These are phyloP conservation scores for Graphilbum ipis-grandicollis DNA, from an alignment of 2,329 filamentous ascomycete species.

Conservation along the genomic window DNA sequence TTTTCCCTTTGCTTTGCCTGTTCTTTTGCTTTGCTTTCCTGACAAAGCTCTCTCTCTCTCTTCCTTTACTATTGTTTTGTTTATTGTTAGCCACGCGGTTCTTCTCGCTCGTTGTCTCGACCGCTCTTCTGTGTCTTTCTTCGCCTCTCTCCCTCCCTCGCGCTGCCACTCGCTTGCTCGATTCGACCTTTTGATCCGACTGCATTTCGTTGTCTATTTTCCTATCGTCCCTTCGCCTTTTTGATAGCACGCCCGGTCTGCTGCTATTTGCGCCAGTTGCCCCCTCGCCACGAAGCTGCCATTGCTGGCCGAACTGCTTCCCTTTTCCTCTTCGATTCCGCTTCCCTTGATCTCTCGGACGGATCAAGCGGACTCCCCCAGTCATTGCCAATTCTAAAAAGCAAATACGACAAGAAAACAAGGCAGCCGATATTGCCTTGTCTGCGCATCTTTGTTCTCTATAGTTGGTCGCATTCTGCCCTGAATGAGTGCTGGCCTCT, in stretches of 20 bases:
- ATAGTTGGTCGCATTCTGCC: not conserved
- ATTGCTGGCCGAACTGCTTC: not conserved
- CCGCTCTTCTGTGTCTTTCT: constrained; percentile 1
- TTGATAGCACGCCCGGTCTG: not conserved
- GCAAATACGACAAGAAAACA: no score
- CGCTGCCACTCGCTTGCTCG: no score
- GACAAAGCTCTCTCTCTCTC: not conserved
- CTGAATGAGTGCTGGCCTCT: constrained; percentile 3
- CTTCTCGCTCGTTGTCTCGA: not conserved
- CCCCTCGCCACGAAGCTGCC: not conserved
- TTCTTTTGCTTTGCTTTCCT: not conserved
- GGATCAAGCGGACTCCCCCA: no score
- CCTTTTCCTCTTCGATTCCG: not conserved
- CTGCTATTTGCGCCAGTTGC: not conserved
- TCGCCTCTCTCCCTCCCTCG: not conserved
- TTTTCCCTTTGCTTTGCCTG: not conserved
- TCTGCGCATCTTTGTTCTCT: no score
- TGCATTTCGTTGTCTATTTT: not conserved
- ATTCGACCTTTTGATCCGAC: no score
- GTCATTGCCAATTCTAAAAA: no score
- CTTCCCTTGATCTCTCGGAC: no score
- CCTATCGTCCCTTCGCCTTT: not conserved
- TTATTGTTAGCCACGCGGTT: no score
- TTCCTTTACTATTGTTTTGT: not conserved
- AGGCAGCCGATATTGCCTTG: no score